Percentiles rank a stretch among this genome's conserved stretches.
Conservation (phyloP, 371 early-diverging fungal species). For the Mortierella sp. region DNA sequence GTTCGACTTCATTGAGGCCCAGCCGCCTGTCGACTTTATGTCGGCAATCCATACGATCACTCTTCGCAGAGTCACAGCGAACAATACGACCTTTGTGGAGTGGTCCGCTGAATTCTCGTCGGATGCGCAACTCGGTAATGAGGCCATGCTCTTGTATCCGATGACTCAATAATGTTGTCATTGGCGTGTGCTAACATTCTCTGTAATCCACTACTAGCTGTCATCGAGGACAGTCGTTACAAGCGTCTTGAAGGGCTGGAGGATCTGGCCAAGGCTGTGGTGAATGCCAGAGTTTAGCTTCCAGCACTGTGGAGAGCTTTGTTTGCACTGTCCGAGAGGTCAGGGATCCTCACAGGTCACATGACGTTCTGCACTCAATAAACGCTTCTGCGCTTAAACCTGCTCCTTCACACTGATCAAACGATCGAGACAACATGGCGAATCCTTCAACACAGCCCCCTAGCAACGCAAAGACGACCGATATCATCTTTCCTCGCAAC, state of each 20-base stretch:
- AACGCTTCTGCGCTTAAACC: too few species aligned
- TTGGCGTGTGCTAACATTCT: background rate
- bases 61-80: slow-evolving; percentile 61
- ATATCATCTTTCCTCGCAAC: slow-evolving; percentile 42
- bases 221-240: slow-evolving; percentile 70
- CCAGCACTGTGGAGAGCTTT: too few species aligned
- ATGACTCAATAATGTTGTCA: background rate
- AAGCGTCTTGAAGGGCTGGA: slow-evolving; percentile 74
- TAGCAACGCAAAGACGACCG: slow-evolving; percentile 39
- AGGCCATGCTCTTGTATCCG: background rate
- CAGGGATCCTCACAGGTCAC: too few species aligned
- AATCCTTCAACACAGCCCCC: slow-evolving; percentile 49
- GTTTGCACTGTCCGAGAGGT: too few species aligned
- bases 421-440: slow-evolving; percentile 24
- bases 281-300: too few species aligned
- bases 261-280: slow-evolving; percentile 61
- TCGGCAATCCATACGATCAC: slow-evolving; percentile 69
- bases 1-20: slow-evolving; percentile 70
- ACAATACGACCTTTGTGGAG: slow-evolving; percentile 72
- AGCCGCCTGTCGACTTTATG: slow-evolving; percentile 62
- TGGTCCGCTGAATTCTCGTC: slow-evolving; percentile 70
- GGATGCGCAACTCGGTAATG: slow-evolving; percentile 57
- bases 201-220: slow-evolving; percentile 27
- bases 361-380: too few species aligned
- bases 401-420: too few species aligned